phyloP scores from a whole-genome alignment of 768 basidiomycete genomes.

The Leccinum rimulosum region DNA sequence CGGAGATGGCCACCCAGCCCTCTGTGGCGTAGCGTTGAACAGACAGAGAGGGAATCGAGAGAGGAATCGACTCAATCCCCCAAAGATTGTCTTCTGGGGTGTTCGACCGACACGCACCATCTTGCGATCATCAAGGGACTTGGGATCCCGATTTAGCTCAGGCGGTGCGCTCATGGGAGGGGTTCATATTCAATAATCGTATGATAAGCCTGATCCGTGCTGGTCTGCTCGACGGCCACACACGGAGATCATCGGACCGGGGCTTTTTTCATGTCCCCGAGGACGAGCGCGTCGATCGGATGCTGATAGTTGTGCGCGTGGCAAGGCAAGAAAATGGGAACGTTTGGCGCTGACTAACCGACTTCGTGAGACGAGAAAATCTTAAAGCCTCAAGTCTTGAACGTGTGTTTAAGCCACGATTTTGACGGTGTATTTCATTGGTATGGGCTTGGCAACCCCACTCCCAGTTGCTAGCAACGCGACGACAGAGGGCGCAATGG shows the following conservation, averaged over 20 bases:
- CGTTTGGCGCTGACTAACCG: neutral
- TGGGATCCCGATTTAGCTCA: neutral
- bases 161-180: constrained; percentile 3
- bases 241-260: neutral
- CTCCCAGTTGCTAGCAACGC: neutral
- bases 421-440: no score
- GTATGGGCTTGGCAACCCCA: no score
- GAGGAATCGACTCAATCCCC: neutral
- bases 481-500: constrained; percentile 1
- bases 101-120: neutral
- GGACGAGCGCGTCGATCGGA: neutral
- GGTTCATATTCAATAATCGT: neutral
- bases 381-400: neutral
- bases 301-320: neutral
- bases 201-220: neutral
- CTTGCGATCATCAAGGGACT: constrained; percentile 20
- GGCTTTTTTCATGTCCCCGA: neutral
- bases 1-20: neutral
- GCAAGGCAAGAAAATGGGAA: neutral
- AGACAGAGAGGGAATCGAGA: neutral
- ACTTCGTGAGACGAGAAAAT: neutral
- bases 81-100: neutral
- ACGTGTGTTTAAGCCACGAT: no score
- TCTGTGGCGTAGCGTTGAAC: neutral
- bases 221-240: neutral